These are phyloP conservation scores for Lagenidium sp. DNA, from an alignment of 352 stramenopile species.

Conservation along the genomic window DNA sequence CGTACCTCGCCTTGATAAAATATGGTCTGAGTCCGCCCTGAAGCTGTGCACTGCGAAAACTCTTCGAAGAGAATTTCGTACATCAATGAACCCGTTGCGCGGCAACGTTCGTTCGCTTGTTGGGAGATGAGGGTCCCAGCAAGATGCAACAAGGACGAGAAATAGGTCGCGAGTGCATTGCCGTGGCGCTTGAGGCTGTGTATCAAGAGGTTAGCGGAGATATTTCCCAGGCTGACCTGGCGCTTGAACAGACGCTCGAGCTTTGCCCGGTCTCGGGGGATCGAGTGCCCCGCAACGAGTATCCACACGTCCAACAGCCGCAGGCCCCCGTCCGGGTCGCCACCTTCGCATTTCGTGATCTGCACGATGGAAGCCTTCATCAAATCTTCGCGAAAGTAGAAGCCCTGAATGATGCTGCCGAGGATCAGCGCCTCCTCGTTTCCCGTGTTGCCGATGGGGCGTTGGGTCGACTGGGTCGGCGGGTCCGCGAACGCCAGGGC, in stretches of 20 bases:
- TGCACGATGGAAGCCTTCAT: constrained; percentile 26
- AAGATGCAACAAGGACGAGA: constrained; percentile 30
- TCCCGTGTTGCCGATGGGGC: not conserved
- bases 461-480: not conserved
- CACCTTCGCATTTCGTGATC: constrained; percentile 4
- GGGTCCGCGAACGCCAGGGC: constrained; percentile 18
- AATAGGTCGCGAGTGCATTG: constrained; percentile 30
- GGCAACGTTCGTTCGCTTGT: constrained; percentile 7
- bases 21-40: constrained; percentile 12
- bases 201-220: constrained; percentile 21
- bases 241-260: constrained; percentile 34
- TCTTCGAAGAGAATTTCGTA: constrained; percentile 46
- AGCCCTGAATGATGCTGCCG: constrained; percentile 35
- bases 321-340: not conserved
- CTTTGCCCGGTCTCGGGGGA: constrained; percentile 26
- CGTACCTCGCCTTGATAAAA: constrained; percentile 49
- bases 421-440: constrained; percentile 46
- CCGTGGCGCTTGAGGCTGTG: constrained; percentile 22
- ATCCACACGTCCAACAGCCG: constrained; percentile 43
- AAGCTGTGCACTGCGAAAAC: constrained; percentile 14
- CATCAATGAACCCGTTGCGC: constrained; percentile 22
- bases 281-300: constrained; percentile 28
- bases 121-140: constrained; percentile 20
- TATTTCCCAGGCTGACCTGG: constrained; percentile 15
- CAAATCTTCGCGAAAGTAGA: constrained; percentile 41